These are phyloP conservation scores for Aspergillus piperis DNA, from an alignment of 2,329 filamentous ascomycete genomes.

Conservation along the genomic window DNA sequence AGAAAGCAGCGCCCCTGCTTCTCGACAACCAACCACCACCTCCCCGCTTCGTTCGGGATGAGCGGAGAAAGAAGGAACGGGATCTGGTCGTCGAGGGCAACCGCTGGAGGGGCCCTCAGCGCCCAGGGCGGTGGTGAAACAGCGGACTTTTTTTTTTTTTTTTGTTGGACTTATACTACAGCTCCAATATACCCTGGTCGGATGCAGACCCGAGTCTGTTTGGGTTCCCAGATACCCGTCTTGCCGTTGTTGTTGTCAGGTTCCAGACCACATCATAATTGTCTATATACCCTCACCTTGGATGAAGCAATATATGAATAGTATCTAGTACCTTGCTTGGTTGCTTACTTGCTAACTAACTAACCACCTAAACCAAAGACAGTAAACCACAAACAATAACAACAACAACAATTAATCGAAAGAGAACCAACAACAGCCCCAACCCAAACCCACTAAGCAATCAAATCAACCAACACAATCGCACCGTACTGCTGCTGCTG, in stretches of 20 bases:
- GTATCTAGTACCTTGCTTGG: too few species aligned
- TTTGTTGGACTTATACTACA: neutral
- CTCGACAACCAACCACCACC: constrained; percentile 22
- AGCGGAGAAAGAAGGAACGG: constrained; percentile 28
- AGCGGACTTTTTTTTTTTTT: neutral
- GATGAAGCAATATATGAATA: too few species aligned
- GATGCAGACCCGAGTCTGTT: neutral
- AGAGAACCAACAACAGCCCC: too few species aligned
- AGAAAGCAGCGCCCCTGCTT: constrained; percentile 17
- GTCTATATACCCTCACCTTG: too few species aligned
- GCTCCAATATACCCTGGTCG: neutral
- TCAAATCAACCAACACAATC: too few species aligned
- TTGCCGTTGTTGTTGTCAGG: neutral
- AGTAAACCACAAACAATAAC: too few species aligned
- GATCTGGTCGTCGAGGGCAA: constrained; percentile 27
- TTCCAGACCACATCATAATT: neutral
- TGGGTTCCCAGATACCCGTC: neutral
- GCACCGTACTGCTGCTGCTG: too few species aligned
- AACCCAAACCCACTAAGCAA: too few species aligned
- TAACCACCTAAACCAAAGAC: too few species aligned
- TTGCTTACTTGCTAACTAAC: too few species aligned
- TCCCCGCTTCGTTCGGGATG: constrained; percentile 21
- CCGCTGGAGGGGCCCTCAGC: constrained; percentile 15
- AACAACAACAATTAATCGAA: too few species aligned
- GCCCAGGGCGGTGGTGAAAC: constrained; percentile 18